Base-by-base conservation (phyloP, 257 asterid genomes). In the Osmanthus fragrans region DNA sequence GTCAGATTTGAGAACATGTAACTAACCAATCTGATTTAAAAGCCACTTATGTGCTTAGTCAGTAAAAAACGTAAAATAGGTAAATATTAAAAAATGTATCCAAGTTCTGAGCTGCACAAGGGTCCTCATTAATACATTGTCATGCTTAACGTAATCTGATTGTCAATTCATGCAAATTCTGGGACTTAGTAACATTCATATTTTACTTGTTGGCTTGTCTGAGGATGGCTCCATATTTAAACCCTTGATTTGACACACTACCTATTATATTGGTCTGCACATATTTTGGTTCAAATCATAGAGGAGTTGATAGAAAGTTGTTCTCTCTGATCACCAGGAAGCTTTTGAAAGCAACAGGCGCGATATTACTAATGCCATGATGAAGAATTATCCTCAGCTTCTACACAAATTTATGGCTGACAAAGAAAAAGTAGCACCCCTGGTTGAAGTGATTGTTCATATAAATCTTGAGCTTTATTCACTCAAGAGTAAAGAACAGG, bases 401-500 rank as follows among this genome's bases (percentile, higher is more conserved):
- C 86, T 96, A 56, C 94, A 92, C 80, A 96, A 96, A 79, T 96
- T 86, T 82, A 89, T 92, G 92, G 85, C 96, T 84, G 98, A 96
- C 87, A 90, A 89, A 87, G 88, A 81, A 84, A 96, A 96, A 93
- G 85, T 89, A 23, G 85, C 96, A 58, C 91, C 90, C 81, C 88
- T 96, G 71, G 89, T 93, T 71, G 97, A 92, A 85, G 88, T 92
- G 74, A 88, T 93, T 77, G 83, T 85, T 80, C 89, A 87, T 86
- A 88, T 85, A 91, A 89, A 96, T 83, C 96, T 93, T 71, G 97
- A 89, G 86, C 90, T 93, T 65, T 96, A 96, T 92, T 90, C 99
- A 73, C 92, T 89, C 21, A 93, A 93, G 88, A 86, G 96, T 75
- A 94, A 96, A 85, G 97, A 93, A 83, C 97, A 93, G 98, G 99